Percentiles rank a stretch among this genome's conserved stretches.
These are phyloP conservation scores for Cordyceps fumosorosea DNA, from an alignment of 2,329 filamentous ascomycete genomes.

Conservation along the genomic window DNA sequence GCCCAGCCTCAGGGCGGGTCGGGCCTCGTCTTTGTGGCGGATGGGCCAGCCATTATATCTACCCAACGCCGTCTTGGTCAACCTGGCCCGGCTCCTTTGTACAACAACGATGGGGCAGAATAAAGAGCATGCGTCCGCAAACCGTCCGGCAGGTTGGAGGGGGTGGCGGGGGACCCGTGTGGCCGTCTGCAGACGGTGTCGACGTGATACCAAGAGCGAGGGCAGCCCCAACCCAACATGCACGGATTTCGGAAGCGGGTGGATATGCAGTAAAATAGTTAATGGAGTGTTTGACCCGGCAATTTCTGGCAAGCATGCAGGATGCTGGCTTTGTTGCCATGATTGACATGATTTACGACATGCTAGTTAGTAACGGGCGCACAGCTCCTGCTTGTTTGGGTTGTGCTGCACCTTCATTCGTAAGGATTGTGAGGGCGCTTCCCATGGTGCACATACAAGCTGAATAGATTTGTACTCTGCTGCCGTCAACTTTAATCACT, in stretches of 20 bases:
- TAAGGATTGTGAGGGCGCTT: no score
- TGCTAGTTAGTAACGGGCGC: no score
- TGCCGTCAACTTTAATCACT: neutral
- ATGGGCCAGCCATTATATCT: neutral
- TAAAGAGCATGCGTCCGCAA: conserved; percentile 5
- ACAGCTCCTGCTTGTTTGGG: no score
- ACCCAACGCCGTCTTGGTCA: conserved; percentile 3
- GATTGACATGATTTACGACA: no score
- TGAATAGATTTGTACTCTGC: neutral
- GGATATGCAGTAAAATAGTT: neutral
- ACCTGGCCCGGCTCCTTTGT: neutral
- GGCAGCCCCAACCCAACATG: neutral
- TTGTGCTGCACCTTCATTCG: no score
- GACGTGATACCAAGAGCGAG: neutral
- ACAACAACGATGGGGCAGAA: neutral
- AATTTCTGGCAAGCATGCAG: no score
- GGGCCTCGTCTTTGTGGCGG: neutral
- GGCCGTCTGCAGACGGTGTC: neutral
- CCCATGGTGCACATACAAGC: no score
- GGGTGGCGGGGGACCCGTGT: neutral
- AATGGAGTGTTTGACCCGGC: neutral
- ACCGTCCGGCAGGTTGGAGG: neutral
- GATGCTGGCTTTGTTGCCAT: no score
- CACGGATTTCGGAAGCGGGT: neutral
- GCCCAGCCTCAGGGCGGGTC: neutral